A percentile compares a stretch with the other conserved stretches of the same genome.
phyloP scores from a whole-genome alignment of 148 eudicot species.

The Chenopodium berlandieri region DNA sequence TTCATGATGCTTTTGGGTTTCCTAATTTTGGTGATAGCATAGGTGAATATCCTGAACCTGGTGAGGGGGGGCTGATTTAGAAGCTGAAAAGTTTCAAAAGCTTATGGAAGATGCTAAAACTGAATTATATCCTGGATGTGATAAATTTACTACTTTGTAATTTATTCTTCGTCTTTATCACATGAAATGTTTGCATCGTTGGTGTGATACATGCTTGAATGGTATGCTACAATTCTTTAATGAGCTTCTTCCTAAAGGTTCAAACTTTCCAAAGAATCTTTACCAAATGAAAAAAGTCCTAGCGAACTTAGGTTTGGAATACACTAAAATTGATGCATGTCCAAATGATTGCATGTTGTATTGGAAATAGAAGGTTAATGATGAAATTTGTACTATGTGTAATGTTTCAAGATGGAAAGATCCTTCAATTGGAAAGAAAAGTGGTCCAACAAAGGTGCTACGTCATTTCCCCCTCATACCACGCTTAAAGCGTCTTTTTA shows the following conservation, averaged over 20 bases:
- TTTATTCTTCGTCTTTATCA: neutral
- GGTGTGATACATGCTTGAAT: neutral
- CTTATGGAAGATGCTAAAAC: constrained; percentile 1
- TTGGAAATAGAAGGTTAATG: neutral
- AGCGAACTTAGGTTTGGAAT: neutral
- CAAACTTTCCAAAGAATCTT: neutral
- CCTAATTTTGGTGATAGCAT: neutral
- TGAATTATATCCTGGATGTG: neutral
- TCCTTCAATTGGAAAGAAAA: no score
- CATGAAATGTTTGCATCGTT: neutral
- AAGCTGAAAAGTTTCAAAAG: neutral
- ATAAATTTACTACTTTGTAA: neutral
- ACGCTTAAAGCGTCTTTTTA: no score
- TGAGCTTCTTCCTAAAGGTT: neutral
- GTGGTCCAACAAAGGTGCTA: no score
- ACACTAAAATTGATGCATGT: neutral
- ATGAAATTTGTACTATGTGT: neutral
- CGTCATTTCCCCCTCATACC: no score
- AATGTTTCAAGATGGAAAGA: neutral
- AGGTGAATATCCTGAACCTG: neutral
- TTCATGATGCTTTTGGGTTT: neutral
- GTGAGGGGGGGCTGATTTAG: neutral
- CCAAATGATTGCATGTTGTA: neutral
- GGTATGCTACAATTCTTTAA: neutral
- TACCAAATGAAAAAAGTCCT: neutral